Evolutionary conservation across 75 land plant species (phyloP).

Genomic region (Pinus albicaulis): DNA sequence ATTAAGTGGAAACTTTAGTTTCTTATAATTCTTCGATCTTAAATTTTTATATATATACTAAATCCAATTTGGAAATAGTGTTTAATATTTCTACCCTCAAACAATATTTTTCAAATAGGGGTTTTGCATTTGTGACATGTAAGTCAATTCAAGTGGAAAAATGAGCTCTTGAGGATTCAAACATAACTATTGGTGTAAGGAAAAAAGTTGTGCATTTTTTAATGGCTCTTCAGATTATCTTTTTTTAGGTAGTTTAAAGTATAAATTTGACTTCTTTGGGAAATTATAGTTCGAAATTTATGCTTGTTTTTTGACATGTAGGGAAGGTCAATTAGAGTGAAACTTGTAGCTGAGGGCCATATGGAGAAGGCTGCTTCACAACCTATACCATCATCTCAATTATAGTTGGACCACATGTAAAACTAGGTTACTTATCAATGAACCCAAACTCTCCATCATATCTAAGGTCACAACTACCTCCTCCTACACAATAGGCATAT

Average conservation of each 20-base stretch:
- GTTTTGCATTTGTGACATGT: conserved; percentile 83
- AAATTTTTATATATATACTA: neutral
- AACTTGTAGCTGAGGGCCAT: conserved; percentile 68
- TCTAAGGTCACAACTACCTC: no score
- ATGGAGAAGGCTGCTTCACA: conserved; percentile 34
- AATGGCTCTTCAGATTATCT: neutral
- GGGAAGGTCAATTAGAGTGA: conserved; percentile 61
- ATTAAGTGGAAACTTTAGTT: no score
- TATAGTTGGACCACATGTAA: conserved; percentile 16
- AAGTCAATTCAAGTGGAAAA: conserved; percentile 66
- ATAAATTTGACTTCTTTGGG: neutral
- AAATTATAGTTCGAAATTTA: neutral
- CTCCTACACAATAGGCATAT: no score
- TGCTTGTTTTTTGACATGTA: no score
- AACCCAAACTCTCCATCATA: no score
- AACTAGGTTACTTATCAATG: no score
- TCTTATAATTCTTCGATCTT: neutral
- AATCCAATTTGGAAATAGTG: neutral
- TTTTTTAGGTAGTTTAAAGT: no score
- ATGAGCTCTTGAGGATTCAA: conserved; percentile 61
- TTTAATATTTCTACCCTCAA: neutral
- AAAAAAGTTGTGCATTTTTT: neutral
- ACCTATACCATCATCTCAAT: conserved; percentile 2
- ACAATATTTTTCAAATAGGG: conserved; percentile 27
- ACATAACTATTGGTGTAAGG: conserved; percentile 68